Evolutionary conservation across 2,329 filamentous ascomycete species (phyloP).

Genomic region (Diaporthe vaccinii): DNA sequence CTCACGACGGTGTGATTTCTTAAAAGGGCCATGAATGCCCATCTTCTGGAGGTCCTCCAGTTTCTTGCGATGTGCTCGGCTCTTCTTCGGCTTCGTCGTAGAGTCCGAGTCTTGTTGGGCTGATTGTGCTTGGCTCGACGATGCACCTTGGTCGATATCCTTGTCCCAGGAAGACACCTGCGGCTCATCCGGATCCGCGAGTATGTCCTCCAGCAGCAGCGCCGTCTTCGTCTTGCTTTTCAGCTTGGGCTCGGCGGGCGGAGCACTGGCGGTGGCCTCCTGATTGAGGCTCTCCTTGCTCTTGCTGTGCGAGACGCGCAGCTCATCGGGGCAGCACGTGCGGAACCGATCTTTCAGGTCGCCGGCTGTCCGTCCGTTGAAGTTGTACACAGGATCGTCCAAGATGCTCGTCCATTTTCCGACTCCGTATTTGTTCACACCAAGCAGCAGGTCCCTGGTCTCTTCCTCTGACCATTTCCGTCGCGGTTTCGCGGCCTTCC

Average conservation of each 20-base stretch:
- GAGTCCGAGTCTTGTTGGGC: constrained; percentile 49
- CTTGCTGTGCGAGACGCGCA: constrained; percentile 58
- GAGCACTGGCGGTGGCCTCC: constrained; percentile 31
- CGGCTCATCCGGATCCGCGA: constrained; percentile 62
- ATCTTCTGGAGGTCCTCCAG: constrained; percentile 61
- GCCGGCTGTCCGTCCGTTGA: constrained; percentile 72
- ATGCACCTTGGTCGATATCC: constrained; percentile 27
- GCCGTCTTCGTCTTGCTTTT: constrained; percentile 61
- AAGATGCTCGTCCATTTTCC: constrained; percentile 76
- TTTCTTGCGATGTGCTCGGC: constrained; percentile 58
- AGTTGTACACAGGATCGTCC: constrained; percentile 71
- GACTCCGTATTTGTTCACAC: constrained; percentile 73
- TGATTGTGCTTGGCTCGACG: constrained; percentile 36
- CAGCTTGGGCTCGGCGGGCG: constrained; percentile 38
- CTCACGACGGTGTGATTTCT: constrained; percentile 71
- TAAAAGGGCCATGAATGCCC: constrained; percentile 74
- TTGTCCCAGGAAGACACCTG: constrained; percentile 30
- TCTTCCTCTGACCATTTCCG: constrained; percentile 76
- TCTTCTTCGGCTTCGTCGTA: constrained; percentile 54
- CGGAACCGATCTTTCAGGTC: constrained; percentile 77
- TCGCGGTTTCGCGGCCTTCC: constrained; percentile 69
- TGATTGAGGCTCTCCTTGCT: constrained; percentile 38
- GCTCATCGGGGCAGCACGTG: constrained; percentile 74
- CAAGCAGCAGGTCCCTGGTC: constrained; percentile 72
- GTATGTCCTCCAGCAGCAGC: constrained; percentile 67